Evolutionary conservation across 148 eudicot genomes (phyloP).

Genomic region (Rhododendron kiyosumense): DNA sequence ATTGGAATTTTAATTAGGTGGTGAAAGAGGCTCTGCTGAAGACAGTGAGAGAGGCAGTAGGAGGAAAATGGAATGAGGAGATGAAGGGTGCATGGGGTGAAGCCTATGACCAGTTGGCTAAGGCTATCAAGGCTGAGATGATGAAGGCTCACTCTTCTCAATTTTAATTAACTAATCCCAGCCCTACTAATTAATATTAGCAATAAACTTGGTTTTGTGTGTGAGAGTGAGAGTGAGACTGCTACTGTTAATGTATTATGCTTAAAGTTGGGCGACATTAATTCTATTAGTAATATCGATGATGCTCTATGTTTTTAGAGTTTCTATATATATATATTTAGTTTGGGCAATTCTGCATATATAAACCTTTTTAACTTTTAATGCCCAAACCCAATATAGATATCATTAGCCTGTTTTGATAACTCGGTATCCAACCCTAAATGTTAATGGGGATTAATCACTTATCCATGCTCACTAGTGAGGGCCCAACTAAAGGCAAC

Average conservation of each 20-base stretch:
- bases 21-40: constrained; percentile 36
- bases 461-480: no score
- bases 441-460: no score
- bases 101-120: constrained; percentile 38
- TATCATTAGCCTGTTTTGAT: no score
- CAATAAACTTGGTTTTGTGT: not conserved
- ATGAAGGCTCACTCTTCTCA: constrained; percentile 22
- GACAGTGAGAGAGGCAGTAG: constrained; percentile 31
- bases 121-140: constrained; percentile 37
- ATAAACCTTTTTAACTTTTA: no score
- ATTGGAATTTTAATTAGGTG: constrained; percentile 15
- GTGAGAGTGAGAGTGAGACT: not conserved
- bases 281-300: not conserved
- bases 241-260: not conserved
- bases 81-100: constrained; percentile 35
- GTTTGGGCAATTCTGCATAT: not conserved
- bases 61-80: constrained; percentile 37
- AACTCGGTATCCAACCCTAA: not conserved
- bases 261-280: not conserved
- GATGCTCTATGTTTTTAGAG: not conserved
- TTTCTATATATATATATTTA: no score
- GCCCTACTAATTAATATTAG: not conserved
- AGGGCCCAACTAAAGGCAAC: no score
- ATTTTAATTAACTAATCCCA: not conserved
- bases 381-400: not conserved